Base-by-base conservation (phyloP, 495 filamentous ascomycete genomes). In the Hamigera avellanea region DNA sequence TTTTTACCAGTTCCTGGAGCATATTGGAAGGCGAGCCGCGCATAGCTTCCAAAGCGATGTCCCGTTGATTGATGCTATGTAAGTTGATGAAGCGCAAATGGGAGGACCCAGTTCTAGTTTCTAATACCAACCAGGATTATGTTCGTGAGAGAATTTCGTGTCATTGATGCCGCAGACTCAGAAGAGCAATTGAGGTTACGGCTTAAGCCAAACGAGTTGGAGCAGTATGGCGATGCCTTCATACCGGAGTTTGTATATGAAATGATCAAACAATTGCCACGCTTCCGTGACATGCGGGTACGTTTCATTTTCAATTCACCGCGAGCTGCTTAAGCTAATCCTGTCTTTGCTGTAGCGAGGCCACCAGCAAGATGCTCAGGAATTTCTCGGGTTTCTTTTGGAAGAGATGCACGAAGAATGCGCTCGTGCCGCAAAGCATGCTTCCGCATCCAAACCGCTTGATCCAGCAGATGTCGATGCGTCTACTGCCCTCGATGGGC, bases 361-460 rank as follows among this genome's bases (percentile, higher is more conserved):
- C 1, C 93, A 96, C 40, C 91, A 98, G 53, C 88, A 98, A 68
- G 91, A 98, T 64, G 93, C 93, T 7, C 86, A 98, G 53, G 91
- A 98, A 43, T 98, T 98, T 55, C 66, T 98, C 6, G 93, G 91
- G 0, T 95, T 96, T 46, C 68, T 96, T 26, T 69, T 98, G 6
- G 87, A 93, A 46, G 83, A 85, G 34, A 73, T 98, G 30, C 88
- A 96, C 49, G 87, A 95, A 38, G 91, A 98, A 57, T 95, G 86
- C 48, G 72, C 75, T 25, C 72, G 79, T 35, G 79, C 85, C 21
- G 81, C 88, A 61, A 76, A 73, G 41, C 62, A 66, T 25, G 61
- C 60, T 1, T 46, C 60, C 18, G 61, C 62, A 2, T 40, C 63
- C 2, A 60, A 58, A 3, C 52, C 66, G 7, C 66, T 64, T 12